These are phyloP conservation scores for Gnaphalium uliginosum DNA, from an alignment of 129 eudicot species.

Conservation along the genomic window DNA sequence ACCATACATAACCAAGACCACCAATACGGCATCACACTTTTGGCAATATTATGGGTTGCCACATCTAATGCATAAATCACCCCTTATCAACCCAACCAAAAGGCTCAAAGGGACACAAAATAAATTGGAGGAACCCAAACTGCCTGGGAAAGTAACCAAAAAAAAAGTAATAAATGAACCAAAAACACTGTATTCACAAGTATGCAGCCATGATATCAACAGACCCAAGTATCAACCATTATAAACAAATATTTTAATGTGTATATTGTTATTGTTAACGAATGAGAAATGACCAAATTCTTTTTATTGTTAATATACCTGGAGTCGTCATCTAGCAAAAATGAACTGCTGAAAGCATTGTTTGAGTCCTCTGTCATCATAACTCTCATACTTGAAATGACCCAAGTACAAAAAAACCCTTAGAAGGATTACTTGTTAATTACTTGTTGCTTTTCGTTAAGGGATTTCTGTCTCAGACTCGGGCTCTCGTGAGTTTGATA, in stretches of 20 bases:
- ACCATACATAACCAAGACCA: no score
- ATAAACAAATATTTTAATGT: neutral
- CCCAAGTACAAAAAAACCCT: constrained; percentile 40
- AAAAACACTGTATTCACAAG: constrained; percentile 51
- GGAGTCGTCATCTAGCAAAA: constrained; percentile 86
- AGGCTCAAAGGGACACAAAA: constrained; percentile 37
- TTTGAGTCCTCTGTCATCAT: constrained; percentile 95
- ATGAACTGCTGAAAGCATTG: constrained; percentile 84
- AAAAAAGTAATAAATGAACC: constrained; percentile 23
- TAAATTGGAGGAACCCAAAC: constrained; percentile 38
- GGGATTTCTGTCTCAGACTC: constrained; percentile 89
- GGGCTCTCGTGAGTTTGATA: constrained; percentile 59
- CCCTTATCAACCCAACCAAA: constrained; percentile 38
- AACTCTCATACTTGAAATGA: constrained; percentile 88
- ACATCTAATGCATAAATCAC: constrained; percentile 19
- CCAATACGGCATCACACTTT: constrained; percentile 37
- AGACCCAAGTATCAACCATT: neutral
- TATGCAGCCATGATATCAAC: constrained; percentile 38
- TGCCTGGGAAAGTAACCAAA: constrained; percentile 29
- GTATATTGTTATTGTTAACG: neutral
- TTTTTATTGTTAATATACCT: constrained; percentile 41
- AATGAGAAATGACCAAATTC: neutral
- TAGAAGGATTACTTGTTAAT: constrained; percentile 32
- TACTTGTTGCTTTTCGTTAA: constrained; percentile 92
- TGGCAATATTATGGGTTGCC: constrained; percentile 36